Evolutionary conservation across 2,329 filamentous ascomycete genomes (phyloP).

Genomic region (Pseudonectria foliicola): DNA sequence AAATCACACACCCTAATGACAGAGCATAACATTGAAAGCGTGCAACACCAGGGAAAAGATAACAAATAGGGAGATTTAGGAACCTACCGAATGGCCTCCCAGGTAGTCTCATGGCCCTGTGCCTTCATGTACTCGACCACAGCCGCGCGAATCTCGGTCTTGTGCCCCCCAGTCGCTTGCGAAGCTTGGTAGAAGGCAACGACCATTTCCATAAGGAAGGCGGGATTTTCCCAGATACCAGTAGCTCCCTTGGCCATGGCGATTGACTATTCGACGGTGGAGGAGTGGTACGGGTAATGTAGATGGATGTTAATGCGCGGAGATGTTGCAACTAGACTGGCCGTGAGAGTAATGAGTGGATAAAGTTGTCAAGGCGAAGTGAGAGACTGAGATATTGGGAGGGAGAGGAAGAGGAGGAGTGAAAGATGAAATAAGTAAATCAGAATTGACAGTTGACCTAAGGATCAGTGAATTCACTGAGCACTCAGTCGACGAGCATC

Average conservation of each 20-base stretch:
- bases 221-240: constrained; percentile 25
- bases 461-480: too few relatives aligned
- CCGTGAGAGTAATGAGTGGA: too few relatives aligned
- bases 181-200: constrained; percentile 27
- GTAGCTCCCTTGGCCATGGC: too few relatives aligned
- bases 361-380: not conserved
- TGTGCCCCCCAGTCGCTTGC: constrained; percentile 20
- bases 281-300: not conserved
- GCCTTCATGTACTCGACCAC: constrained; percentile 28
- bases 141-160: constrained; percentile 19
- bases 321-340: too few relatives aligned
- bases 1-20: not conserved
- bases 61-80: constrained; percentile 1
- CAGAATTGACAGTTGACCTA: not conserved
- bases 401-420: not conserved
- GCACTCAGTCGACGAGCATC: too few relatives aligned
- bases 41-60: not conserved
- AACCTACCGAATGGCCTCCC: constrained; percentile 39
- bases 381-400: not conserved
- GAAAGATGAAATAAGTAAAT: not conserved
- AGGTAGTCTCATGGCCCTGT: constrained; percentile 30
- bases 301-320: not conserved
- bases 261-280: not conserved
- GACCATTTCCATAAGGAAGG: constrained; percentile 27
- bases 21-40: constrained; percentile 1